Conservation (phyloP, 192 early-diverging fungal genomes). For the Helicostylum pulchrum region DNA sequence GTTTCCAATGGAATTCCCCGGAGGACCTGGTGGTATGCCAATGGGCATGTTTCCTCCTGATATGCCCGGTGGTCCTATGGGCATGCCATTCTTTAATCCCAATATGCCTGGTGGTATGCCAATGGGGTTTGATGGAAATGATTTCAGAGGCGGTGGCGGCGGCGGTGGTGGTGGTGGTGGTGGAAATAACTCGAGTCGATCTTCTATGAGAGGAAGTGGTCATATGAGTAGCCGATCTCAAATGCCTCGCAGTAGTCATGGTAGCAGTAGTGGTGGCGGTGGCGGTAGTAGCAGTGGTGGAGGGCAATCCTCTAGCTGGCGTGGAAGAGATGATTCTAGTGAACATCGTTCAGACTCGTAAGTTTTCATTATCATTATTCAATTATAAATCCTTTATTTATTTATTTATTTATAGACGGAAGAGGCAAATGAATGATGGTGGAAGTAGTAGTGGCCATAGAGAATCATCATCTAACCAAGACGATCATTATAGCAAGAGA, state of each 20-base stretch:
- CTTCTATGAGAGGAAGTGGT: conserved; percentile 1
- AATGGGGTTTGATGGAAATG: conserved; percentile 28
- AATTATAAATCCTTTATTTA: not conserved
- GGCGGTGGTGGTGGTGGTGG: conserved; percentile 17
- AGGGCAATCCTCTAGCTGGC: conserved; percentile 1
- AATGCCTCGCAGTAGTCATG: not conserved
- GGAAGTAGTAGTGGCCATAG: not conserved
- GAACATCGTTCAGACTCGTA: conserved; percentile 19
- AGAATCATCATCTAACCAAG: conserved; percentile 5
- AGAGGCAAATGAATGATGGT: conserved; percentile 5
- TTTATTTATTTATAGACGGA: conserved; percentile 10
- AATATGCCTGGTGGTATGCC: conserved; percentile 30
- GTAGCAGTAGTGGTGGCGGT: not conserved
- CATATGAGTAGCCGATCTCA: too few species aligned
- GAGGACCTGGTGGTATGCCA: conserved; percentile 24
- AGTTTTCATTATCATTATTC: not conserved
- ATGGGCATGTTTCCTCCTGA: conserved; percentile 38
- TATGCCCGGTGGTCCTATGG: conserved; percentile 33
- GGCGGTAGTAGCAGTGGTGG: not conserved
- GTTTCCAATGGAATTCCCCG: conserved; percentile 22
- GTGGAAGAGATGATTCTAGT: conserved; percentile 3
- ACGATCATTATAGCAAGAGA: conserved; percentile 15
- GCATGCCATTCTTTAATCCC: conserved; percentile 35
- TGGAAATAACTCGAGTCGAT: not conserved
- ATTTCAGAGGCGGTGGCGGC: conserved; percentile 18